Conservation (phyloP, 2,329 filamentous ascomycete species). For the Ascochyta lentis region DNA sequence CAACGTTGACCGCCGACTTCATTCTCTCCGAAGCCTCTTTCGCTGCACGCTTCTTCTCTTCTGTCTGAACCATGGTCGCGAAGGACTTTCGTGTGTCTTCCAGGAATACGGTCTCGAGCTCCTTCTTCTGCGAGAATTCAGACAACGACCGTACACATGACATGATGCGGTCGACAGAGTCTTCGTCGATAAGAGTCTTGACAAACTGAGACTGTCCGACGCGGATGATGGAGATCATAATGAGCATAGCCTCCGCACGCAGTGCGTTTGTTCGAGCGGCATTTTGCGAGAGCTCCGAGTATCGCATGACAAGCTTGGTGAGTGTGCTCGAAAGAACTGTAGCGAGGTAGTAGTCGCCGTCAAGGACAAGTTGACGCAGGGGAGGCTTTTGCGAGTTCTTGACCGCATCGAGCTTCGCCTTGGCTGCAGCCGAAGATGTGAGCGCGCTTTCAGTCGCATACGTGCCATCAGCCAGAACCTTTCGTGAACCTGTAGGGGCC, state of each 20-base stretch:
- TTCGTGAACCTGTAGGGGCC: constrained; percentile 82
- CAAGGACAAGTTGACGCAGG: constrained; percentile 86
- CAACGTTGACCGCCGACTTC: constrained; percentile 92
- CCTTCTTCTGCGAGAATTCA: constrained; percentile 87
- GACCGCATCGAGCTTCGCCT: constrained; percentile 91
- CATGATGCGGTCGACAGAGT: constrained; percentile 99
- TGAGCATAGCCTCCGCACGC: constrained; percentile 96
- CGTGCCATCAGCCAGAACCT: constrained; percentile 93
- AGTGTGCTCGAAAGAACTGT: constrained; percentile 95
- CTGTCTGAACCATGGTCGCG: constrained; percentile 93
- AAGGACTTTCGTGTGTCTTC: constrained; percentile 96
- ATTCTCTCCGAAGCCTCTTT: constrained; percentile 93
- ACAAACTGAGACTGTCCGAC: constrained; percentile 99
- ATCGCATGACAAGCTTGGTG: constrained; percentile 97
- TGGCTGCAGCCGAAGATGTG: constrained; percentile 87
- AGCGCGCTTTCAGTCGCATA: constrained; percentile 97
- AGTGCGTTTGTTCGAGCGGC: constrained; percentile 88
- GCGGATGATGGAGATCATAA: constrained; percentile 98
- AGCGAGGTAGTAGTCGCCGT: constrained; percentile 95
- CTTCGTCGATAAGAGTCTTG: constrained; percentile 95
- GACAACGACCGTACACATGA: constrained; percentile 91
- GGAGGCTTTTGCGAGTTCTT: constrained; percentile 97
- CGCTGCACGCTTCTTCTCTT: constrained; percentile 96
- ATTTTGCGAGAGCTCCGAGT: constrained; percentile 90
- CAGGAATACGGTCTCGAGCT: constrained; percentile 89